phyloP scores from a whole-genome alignment of 345 rosid species.

The Psidium guajava region DNA sequence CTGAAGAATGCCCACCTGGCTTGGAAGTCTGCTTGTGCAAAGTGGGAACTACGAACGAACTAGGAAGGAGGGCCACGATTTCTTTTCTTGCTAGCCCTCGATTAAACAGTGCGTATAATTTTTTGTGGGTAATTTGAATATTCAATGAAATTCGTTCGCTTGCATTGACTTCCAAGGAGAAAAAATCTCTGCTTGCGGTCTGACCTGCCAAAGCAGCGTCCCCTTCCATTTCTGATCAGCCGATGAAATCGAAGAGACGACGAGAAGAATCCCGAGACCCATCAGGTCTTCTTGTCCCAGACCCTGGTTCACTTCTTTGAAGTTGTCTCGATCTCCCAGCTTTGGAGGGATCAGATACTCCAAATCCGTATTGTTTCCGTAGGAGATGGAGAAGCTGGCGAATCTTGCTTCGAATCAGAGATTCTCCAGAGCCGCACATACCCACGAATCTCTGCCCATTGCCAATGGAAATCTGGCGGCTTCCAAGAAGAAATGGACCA shows the following conservation, averaged over 20 bases:
- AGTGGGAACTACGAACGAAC: neutral
- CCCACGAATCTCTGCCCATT: constrained; percentile 20
- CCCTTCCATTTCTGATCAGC: neutral
- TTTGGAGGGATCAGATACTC: neutral
- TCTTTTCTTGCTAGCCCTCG: too few relatives aligned
- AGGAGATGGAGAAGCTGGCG: constrained; percentile 20
- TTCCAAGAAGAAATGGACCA: constrained; percentile 49
- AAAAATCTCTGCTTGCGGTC: neutral
- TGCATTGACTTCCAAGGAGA: constrained; percentile 1
- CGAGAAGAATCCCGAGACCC: neutral
- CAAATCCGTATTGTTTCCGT: neutral
- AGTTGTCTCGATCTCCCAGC: neutral
- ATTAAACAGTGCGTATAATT: neutral
- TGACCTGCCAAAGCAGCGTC: neutral
- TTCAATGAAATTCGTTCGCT: neutral
- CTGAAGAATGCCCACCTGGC: neutral
- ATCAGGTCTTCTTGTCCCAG: neutral
- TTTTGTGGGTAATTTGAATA: neutral
- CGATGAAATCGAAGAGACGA: neutral
- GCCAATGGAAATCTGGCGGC: constrained; percentile 21
- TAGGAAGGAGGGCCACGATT: too few relatives aligned
- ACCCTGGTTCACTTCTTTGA: neutral
- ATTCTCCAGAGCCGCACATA: constrained; percentile 26
- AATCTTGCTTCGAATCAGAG: constrained; percentile 52
- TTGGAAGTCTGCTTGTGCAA: neutral